These are phyloP conservation scores for Lojkania enalia DNA, from an alignment of 2,329 filamentous ascomycete genomes.

Conservation along the genomic window DNA sequence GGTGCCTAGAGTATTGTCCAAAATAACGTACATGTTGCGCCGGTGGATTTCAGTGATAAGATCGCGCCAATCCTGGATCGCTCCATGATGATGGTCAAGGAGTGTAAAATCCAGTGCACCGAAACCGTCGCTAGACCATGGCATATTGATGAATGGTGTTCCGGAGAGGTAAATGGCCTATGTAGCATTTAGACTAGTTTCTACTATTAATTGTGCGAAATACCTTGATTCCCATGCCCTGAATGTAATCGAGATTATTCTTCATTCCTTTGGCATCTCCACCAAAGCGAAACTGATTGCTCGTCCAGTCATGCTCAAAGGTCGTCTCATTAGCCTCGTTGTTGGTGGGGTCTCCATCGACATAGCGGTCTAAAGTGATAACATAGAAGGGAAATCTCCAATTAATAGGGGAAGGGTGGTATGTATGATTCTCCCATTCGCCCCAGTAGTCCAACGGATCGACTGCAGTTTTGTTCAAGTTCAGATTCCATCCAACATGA, in stretches of 20 bases:
- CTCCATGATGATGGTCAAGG: slow-evolving; percentile 65
- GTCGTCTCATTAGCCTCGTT: slow-evolving; percentile 64
- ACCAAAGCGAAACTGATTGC: slow-evolving; percentile 66
- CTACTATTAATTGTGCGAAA: slow-evolving; percentile 6
- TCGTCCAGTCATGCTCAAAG: slow-evolving; percentile 63
- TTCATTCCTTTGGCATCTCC: slow-evolving; percentile 62
- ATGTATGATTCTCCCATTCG: slow-evolving; percentile 58
- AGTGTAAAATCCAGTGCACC: slow-evolving; percentile 63
- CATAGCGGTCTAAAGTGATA: slow-evolving; percentile 65
- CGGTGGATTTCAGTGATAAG: slow-evolving; percentile 64
- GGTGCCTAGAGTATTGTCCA: slow-evolving; percentile 69
- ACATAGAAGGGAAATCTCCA: slow-evolving; percentile 71
- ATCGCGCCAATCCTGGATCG: slow-evolving; percentile 60
- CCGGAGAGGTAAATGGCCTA: slow-evolving; percentile 65
- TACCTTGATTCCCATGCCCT: slow-evolving; percentile 66
- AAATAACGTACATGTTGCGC: slow-evolving; percentile 65
- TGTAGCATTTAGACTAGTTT: slow-evolving; percentile 8
- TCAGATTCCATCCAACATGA: slow-evolving; percentile 62
- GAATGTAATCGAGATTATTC: slow-evolving; percentile 65
- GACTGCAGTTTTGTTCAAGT: slow-evolving; percentile 60
- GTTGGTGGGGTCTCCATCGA: slow-evolving; percentile 64
- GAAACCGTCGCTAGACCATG: slow-evolving; percentile 66
- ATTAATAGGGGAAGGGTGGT: slow-evolving; percentile 59
- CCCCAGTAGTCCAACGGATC: slow-evolving; percentile 62
- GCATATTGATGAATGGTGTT: slow-evolving; percentile 65